Conservation (phyloP, 371 early-diverging fungal species). For the Rhizopus stolonifer region DNA sequence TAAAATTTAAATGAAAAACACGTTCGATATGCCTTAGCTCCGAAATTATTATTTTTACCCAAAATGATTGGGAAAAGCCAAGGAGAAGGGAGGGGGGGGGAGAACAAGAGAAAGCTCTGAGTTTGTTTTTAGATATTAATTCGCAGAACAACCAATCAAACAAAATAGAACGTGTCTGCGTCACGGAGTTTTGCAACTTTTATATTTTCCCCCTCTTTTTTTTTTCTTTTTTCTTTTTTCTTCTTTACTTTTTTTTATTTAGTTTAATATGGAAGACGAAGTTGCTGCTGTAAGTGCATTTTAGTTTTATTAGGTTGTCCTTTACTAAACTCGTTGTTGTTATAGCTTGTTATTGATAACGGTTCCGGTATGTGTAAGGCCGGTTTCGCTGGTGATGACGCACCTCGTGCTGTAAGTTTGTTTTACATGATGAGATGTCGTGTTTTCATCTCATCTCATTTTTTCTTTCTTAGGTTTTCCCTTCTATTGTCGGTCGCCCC, state of each 20-base stretch:
- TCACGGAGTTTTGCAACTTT: conserved; percentile 10
- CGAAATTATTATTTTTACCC: too few species aligned
- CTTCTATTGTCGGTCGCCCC: conserved; percentile 99
- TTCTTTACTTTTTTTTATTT: conserved; percentile 19
- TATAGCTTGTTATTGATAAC: conserved; percentile 91
- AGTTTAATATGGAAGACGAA: conserved; percentile 72
- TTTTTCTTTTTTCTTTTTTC: conserved; percentile 23
- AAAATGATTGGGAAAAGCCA: too few species aligned
- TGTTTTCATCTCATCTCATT: background rate
- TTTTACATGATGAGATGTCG: conserved; percentile 10
- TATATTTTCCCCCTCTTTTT: conserved; percentile 22
- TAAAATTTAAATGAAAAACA: too few species aligned
- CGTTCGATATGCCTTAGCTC: too few species aligned
- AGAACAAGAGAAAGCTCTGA: background rate
- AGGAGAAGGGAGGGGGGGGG: too few species aligned
- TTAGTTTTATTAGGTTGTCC: background rate
- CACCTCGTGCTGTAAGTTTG: conserved; percentile 95
- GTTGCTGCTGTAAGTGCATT: conserved; percentile 78
- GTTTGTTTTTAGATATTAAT: background rate
- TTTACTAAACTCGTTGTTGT: background rate
- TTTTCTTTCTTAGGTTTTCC: conserved; percentile 77
- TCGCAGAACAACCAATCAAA: conserved; percentile 8
- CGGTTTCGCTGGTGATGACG: conserved; percentile 99
- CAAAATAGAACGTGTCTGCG: conserved; percentile 7
- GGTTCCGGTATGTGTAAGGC: conserved; percentile 99